Base-by-base conservation (phyloP, 2,329 filamentous ascomycete species). In the Colletotrichum sp. region DNA sequence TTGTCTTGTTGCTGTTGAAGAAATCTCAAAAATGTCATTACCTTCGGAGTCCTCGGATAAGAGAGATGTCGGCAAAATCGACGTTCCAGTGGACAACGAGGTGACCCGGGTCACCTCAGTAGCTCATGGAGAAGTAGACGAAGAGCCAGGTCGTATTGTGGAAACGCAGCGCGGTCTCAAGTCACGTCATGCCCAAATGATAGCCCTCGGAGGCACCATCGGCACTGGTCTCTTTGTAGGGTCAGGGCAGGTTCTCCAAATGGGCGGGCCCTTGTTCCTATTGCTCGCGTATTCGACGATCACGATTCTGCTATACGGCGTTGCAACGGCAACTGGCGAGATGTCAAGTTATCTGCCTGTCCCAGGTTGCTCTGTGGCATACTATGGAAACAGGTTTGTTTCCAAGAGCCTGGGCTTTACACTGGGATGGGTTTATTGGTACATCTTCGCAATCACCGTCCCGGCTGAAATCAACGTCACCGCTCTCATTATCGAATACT, bases 381-480 rank as follows among this genome's bases (percentile, higher is more conserved):
- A 39, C 39, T 67, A 64, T 26, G 77, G 26, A 39, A 81, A 83
- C 18, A 85, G 89, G 60, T 90, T 88, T 75, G 86, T 90, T 16
- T 89, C 90, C 78, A 88, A 89, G 80, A 86, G 88, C 1, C 87
- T 89, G 78, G 89, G 89, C 2, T 90, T 90, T 77, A 88, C 89
- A 6, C 80, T 90, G 52, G 90, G 89, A 0, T 91, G 89, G 89
- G 91, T 91, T 77, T 91, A 91, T 81, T 93, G 91, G 91, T 92
- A 93, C 44, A 26, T 39, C 16, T 62, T 21, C n/a, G 28, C 32
- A n/a, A 80, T 90, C 67, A 88, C 90, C n/a, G 66, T 84, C 24
- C 81, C 84, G 18, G 80, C 83, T 4, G 82, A 76, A 59, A 75
- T 79, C 16, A 71, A 78, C 49, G 75, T 70, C 15, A 77, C 79